Evolutionary conservation across 805 yeast species (phyloP), one percentile per base, ranked within the genome.

Genomic region (Sugiyamaella qingdaonensis): DNA sequence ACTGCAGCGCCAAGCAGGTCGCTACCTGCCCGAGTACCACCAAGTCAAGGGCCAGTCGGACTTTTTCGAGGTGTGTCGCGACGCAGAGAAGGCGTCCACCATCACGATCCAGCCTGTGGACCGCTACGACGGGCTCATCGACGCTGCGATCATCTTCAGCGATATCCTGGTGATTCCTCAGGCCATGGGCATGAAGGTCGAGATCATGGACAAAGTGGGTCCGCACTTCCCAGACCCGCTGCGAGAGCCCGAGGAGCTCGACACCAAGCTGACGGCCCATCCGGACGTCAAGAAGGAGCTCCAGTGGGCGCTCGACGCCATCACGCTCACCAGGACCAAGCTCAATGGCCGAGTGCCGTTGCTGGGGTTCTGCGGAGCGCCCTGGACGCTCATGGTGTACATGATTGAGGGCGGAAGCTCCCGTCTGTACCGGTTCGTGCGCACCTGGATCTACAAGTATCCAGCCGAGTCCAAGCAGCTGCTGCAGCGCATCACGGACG

Each of bases 321-420:
- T 94, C 60, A 86, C 95, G 2, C 71, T 88, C 58, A 94, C 99
- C n/a, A 80, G 99, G 70, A 76, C 76, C 58, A 88, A 87, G 64
- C 78, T 94, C 55, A 72, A 83, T 41, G 99, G 99, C 48, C 80
- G 95, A 64, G 97, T 91, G 10, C 99, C 99, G 29, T 74, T 94
- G 57, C 77, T 94, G 49, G 99, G 99, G 2, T 94, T 94, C 72
- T 87, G 90, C 61, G 99, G 99, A 51, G 97, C 96, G 8, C 99
- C 99, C 53, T 94, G 97, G 97, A 94, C 99, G 10, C 73, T 94
- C 55, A 77, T 94, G 74, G 96, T 91, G 35, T 94, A 94, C 73
- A 94, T 94, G 97, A 83, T 90, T 55, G 99, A 94, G 72, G 99
- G 99, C 49, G 96, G 95, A 60, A 96, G 97, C 14, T 84, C 97